These are phyloP conservation scores for Cerioporus squamosus DNA, from an alignment of 1,284 basidiomycete genomes.

Conservation along the genomic window DNA sequence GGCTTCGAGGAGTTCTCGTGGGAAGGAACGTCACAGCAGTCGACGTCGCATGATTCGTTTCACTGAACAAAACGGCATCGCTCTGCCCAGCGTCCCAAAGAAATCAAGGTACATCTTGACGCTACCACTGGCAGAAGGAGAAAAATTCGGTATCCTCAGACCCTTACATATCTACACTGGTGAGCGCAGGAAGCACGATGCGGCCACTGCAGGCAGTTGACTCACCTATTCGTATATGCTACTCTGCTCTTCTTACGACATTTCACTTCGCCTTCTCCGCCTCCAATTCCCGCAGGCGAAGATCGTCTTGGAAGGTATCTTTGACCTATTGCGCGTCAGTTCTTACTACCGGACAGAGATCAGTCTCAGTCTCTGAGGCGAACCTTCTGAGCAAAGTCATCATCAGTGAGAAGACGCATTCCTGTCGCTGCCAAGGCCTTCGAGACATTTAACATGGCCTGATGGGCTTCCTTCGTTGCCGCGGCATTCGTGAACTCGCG, in stretches of 20 bases:
- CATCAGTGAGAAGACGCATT: constrained; percentile 60
- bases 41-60: too few relatives aligned
- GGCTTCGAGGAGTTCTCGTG: too few relatives aligned
- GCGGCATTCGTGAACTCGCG: constrained; percentile 65
- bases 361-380: not conserved
- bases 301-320: constrained; percentile 43
- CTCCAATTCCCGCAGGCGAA: constrained; percentile 17
- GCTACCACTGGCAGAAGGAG: too few relatives aligned
- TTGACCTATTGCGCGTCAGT: constrained; percentile 34
- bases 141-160: not conserved
- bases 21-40: too few relatives aligned
- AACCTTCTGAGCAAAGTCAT: constrained; percentile 61
- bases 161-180: not conserved
- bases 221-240: not conserved
- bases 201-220: too few relatives aligned
- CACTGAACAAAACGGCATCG: too few relatives aligned
- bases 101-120: too few relatives aligned
- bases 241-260: too few relatives aligned
- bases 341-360: too few relatives aligned
- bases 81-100: too few relatives aligned
- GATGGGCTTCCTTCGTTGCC: constrained; percentile 62
- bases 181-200: not conserved
- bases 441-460: constrained; percentile 56
- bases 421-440: constrained; percentile 67
- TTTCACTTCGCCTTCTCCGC: not conserved